These are phyloP conservation scores for Cryptococcus sp. DNA, from an alignment of 1,284 basidiomycete genomes.

Conservation along the genomic window DNA sequence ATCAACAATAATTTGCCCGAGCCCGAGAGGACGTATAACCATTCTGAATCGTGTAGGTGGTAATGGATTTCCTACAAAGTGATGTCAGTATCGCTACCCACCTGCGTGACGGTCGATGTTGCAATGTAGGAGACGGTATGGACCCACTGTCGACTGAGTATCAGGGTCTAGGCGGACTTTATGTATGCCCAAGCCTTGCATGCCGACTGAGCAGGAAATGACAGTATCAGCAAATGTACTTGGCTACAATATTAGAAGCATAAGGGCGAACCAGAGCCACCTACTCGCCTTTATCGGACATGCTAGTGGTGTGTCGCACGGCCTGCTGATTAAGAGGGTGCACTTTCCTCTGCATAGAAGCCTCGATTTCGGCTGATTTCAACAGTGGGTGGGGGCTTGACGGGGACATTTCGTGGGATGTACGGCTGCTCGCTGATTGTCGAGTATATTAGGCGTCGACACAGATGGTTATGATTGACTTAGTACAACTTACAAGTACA, in stretches of 20 bases:
- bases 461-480: no score
- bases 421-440: not conserved
- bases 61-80: constrained; percentile 26
- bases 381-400: constrained; percentile 22
- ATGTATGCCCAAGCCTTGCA: constrained; percentile 30
- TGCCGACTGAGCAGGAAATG: constrained; percentile 12
- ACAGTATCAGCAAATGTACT: not conserved
- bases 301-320: constrained; percentile 18
- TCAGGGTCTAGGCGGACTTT: constrained; percentile 23
- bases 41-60: constrained; percentile 30
- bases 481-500: no score
- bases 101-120: not conserved
- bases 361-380: constrained; percentile 24
- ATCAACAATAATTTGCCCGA: constrained; percentile 17
- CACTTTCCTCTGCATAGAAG: constrained; percentile 17
- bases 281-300: constrained; percentile 32
- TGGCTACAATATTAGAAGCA: not conserved
- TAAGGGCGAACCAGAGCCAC: not conserved
- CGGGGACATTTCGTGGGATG: not conserved
- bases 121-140: not conserved
- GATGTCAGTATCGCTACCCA: not conserved
- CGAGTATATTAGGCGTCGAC: no score
- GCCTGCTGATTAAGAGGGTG: constrained; percentile 27
- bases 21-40: constrained; percentile 34
- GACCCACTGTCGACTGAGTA: constrained; percentile 25